A percentile compares a stretch with the other conserved stretches of the same genome.
Evolutionary conservation across 345 rosid species (phyloP).

Genomic region (Acer campestre): DNA sequence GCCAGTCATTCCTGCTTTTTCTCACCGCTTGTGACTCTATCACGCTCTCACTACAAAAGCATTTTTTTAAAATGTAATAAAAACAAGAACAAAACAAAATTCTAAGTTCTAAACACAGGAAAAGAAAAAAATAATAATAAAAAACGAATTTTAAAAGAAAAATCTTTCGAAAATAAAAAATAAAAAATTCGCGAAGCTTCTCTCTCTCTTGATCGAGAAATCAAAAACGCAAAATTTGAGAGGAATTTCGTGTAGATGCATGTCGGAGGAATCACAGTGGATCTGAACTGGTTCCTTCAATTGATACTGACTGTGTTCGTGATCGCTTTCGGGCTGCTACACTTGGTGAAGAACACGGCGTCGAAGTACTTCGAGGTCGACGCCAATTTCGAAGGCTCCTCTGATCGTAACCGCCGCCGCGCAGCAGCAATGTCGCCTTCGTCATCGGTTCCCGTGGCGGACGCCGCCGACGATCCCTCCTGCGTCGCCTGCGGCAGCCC

Average conservation of each 20-base stretch:
- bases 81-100: neutral
- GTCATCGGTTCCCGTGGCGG: conserved; percentile 10
- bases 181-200: neutral
- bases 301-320: conserved; percentile 52
- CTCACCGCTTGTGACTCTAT: neutral
- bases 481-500: conserved; percentile 42
- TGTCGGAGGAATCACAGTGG: conserved; percentile 68
- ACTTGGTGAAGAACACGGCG: conserved; percentile 71
- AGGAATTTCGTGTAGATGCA: conserved; percentile 59
- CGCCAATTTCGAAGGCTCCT: conserved; percentile 63
- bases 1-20: neutral
- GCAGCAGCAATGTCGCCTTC: neutral
- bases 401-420: neutral
- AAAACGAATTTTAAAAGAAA: neutral
- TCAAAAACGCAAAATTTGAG: neutral
- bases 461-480: conserved; percentile 1
- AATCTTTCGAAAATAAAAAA: neutral
- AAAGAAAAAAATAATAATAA: neutral
- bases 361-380: conserved; percentile 88
- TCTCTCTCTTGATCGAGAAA: neutral
- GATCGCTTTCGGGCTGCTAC: conserved; percentile 56
- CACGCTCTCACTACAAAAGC: neutral
- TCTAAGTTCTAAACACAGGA: neutral
- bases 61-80: too few relatives aligned
- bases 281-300: conserved; percentile 77